Percentiles rank a stretch among this genome's conserved stretches.
These are phyloP conservation scores for Thermomucor indicae-seudaticae DNA, from an alignment of 371 early-diverging fungal species.

Conservation along the genomic window DNA sequence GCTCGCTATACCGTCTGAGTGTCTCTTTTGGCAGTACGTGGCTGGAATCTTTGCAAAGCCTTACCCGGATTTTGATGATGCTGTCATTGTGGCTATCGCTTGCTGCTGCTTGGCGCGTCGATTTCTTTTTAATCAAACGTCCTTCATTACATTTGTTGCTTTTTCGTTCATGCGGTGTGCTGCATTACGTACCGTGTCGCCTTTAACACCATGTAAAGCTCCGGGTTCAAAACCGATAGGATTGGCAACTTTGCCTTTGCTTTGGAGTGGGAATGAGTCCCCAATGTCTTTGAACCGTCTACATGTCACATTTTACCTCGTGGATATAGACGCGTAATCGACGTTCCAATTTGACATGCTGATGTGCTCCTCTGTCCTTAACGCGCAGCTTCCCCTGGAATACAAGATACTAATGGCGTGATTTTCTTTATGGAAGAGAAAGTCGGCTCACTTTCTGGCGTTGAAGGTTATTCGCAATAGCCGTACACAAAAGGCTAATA, in stretches of 20 bases:
- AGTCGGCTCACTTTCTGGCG: too few species aligned
- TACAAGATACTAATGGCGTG: too few species aligned
- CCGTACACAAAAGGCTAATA: too few species aligned
- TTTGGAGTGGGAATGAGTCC: not conserved
- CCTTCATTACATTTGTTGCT: not conserved
- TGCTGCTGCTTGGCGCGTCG: constrained; percentile 11
- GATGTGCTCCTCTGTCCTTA: too few species aligned
- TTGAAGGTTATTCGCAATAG: too few species aligned
- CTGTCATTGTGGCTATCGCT: constrained; percentile 24
- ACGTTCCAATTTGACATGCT: constrained; percentile 35
- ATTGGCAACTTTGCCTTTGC: constrained; percentile 11
- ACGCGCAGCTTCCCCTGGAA: too few species aligned
- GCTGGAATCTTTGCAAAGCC: not conserved
- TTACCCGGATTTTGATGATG: constrained; percentile 33
- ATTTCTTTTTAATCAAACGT: constrained; percentile 16
- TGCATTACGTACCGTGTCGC: constrained; percentile 4
- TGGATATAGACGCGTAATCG: constrained; percentile 31
- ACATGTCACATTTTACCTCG: constrained; percentile 7
- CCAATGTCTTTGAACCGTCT: not conserved
- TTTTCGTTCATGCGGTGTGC: not conserved
- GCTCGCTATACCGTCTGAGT: constrained; percentile 70
- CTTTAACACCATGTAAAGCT: constrained; percentile 20
- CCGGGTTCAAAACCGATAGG: constrained; percentile 36
- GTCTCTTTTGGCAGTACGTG: not conserved
- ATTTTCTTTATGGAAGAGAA: too few species aligned